Percentiles rank a stretch among this genome's conserved stretches.
These are phyloP conservation scores for Pestalotiopsis sp. DNA, from an alignment of 2,329 filamentous ascomycete species.

Conservation along the genomic window DNA sequence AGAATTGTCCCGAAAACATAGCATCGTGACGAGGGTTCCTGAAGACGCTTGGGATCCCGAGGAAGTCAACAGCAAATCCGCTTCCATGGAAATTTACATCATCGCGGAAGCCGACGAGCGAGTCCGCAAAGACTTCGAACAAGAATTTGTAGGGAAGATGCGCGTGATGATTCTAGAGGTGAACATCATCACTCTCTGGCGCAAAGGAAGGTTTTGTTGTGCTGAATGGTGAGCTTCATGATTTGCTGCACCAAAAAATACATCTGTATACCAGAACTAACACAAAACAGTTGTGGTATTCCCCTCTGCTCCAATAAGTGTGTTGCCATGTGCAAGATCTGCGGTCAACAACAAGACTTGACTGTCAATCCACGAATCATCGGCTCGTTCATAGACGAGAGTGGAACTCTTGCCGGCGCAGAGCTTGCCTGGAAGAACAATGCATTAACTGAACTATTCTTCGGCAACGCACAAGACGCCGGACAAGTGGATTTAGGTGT, in stretches of 20 bases:
- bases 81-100: slow-evolving; percentile 39
- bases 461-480: slow-evolving; percentile 17
- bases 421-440: slow-evolving; percentile 56
- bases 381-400: slow-evolving; percentile 54
- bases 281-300: slow-evolving; percentile 48
- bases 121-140: slow-evolving; percentile 33
- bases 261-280: neutral
- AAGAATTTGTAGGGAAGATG: slow-evolving; percentile 43
- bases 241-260: neutral
- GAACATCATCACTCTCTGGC: slow-evolving; percentile 32
- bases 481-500: neutral
- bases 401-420: slow-evolving; percentile 50
- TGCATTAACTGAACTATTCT: slow-evolving; percentile 51
- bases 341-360: slow-evolving; percentile 31
- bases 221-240: slow-evolving; percentile 39
- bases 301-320: slow-evolving; percentile 55
- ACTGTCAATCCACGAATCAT: slow-evolving; percentile 44
- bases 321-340: slow-evolving; percentile 40
- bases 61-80: slow-evolving; percentile 31
- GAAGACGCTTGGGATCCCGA: slow-evolving; percentile 40
- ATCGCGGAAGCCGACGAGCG: slow-evolving; percentile 46
- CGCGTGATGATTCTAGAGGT: slow-evolving; percentile 36
- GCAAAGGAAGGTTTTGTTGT: slow-evolving; percentile 40
- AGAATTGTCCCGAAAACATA: slow-evolving; percentile 50
- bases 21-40: slow-evolving; percentile 52